Conservation (phyloP, 2,329 filamentous ascomycete species). For the Ascochyta pisi region DNA sequence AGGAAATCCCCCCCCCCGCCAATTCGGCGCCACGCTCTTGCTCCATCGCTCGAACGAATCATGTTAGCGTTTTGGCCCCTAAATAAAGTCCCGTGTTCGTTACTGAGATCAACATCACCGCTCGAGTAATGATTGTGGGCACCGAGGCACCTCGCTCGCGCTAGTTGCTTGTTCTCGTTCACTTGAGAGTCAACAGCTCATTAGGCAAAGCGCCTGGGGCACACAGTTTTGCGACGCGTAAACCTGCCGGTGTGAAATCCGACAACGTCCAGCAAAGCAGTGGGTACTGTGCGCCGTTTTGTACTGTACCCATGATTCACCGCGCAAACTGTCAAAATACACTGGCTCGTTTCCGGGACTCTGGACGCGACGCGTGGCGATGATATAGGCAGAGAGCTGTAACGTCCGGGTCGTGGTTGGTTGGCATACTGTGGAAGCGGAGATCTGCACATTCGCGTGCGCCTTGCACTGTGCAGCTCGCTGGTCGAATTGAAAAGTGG, state of each 20-base stretch:
- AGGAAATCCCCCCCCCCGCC: slow-evolving; percentile 1
- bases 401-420: slow-evolving; percentile 8
- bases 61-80: slow-evolving; percentile 11
- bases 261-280: background rate
- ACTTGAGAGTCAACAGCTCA: background rate
- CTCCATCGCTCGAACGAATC: slow-evolving; percentile 1
- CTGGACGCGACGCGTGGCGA: slow-evolving; percentile 28
- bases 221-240: background rate
- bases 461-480: slow-evolving; percentile 1
- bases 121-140: slow-evolving; percentile 2
- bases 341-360: slow-evolving; percentile 12
- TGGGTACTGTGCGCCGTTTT: background rate
- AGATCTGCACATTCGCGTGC: slow-evolving; percentile 5
- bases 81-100: background rate
- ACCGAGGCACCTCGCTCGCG: background rate
- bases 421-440: background rate
- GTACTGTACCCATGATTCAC: slow-evolving; percentile 8
- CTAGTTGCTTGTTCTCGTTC: slow-evolving; percentile 3
- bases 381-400: slow-evolving; percentile 16
- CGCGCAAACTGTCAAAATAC: slow-evolving; percentile 3
- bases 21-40: slow-evolving; percentile 1
- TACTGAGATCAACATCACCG: slow-evolving; percentile 3
- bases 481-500: background rate
- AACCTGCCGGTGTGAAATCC: background rate
- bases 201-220: background rate